phyloP scores from a whole-genome alignment of 805 yeast species.

The Metschnikowia reukaufii region DNA sequence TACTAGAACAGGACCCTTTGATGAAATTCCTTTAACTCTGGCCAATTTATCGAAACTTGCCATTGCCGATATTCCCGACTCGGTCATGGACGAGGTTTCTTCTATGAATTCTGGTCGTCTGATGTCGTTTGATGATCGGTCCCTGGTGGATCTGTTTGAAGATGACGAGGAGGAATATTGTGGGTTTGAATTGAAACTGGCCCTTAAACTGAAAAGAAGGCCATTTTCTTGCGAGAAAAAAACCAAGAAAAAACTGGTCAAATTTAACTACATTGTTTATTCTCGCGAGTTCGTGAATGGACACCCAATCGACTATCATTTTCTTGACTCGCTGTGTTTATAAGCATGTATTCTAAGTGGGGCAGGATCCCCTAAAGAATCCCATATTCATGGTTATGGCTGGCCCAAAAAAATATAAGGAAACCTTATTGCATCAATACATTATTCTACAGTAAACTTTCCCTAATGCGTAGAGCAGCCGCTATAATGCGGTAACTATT shows the following conservation, averaged over 20 bases:
- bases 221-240: conserved; percentile 14
- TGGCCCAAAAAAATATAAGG: not conserved
- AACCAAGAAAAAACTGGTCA: conserved; percentile 30
- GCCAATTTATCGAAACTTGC: conserved; percentile 7
- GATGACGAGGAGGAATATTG: conserved; percentile 14
- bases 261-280: conserved; percentile 43
- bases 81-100: conserved; percentile 14
- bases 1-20: conserved; percentile 2
- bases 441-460: not conserved
- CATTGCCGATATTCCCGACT: conserved; percentile 5
- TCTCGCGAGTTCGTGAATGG: conserved; percentile 48
- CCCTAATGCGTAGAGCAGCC: not conserved
- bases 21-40: conserved; percentile 7
- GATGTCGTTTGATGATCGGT: conserved; percentile 14
- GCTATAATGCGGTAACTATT: not conserved
- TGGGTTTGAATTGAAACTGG: conserved; percentile 20
- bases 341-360: conserved; percentile 6
- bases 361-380: not conserved
- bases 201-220: conserved; percentile 14
- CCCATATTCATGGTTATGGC: not conserved
- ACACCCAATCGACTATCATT: conserved; percentile 43
- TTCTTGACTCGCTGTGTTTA: conserved; percentile 37
- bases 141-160: conserved; percentile 10
- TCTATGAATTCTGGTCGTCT: conserved; percentile 12
- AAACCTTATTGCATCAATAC: not conserved